A percentile compares a stretch with the other conserved stretches of the same genome.
These are phyloP conservation scores for Myriangium duriaei DNA, from an alignment of 2,329 filamentous ascomycete species.

Conservation along the genomic window DNA sequence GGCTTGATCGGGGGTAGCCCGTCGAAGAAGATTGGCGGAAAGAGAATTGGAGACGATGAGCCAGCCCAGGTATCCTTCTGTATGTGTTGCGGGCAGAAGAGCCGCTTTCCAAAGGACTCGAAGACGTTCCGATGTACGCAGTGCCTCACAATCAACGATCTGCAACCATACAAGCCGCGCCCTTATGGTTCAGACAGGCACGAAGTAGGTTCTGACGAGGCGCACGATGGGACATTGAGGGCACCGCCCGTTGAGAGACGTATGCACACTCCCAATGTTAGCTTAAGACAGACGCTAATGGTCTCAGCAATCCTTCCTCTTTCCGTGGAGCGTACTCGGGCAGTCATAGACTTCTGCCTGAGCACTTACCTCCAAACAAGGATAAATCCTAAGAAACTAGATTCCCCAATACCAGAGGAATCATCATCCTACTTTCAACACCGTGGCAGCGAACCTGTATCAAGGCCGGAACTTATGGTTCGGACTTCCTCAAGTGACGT, in stretches of 20 bases:
- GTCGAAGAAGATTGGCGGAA: conserved; percentile 19
- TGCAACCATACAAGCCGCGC: conserved; percentile 26
- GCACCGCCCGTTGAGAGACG: not conserved
- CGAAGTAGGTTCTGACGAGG: not conserved
- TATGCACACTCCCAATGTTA: not conserved
- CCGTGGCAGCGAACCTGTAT: too few relatives aligned
- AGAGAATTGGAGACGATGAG: conserved; percentile 32
- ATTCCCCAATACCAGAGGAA: conserved; percentile 2
- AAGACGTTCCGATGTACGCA: conserved; percentile 70
- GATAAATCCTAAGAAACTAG: conserved; percentile 1
- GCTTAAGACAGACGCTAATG: conserved; percentile 1
- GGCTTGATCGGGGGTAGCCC: conserved; percentile 21
- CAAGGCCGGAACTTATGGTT: too few relatives aligned
- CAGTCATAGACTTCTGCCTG: conserved; percentile 45
- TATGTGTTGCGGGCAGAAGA: conserved; percentile 72
- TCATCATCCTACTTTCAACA: not conserved
- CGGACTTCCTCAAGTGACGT: too few relatives aligned
- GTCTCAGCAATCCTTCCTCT: conserved; percentile 28
- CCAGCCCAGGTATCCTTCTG: conserved; percentile 61
- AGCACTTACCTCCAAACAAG: conserved; percentile 35
- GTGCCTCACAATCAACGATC: conserved; percentile 74
- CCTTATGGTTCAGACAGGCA: not conserved
- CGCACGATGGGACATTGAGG: not conserved
- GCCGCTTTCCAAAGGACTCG: conserved; percentile 65
- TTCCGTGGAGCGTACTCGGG: conserved; percentile 47